Conservation (phyloP, 768 basidiomycete species). For the Collybiopsis luxurians region DNA sequence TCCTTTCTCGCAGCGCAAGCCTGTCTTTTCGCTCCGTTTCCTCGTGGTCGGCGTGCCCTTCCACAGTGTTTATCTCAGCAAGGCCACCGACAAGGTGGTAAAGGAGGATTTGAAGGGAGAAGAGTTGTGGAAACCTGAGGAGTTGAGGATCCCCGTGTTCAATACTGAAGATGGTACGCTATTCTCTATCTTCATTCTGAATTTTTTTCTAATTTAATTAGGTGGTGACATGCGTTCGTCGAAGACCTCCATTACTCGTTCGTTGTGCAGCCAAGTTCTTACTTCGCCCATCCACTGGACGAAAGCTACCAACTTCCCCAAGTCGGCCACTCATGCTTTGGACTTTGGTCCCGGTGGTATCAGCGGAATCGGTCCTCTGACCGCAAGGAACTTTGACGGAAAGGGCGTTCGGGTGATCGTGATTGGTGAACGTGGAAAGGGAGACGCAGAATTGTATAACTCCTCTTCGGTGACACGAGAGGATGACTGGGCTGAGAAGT, state of each 20-base stretch:
- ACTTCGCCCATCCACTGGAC: conserved; percentile 91
- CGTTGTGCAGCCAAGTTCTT: conserved; percentile 93
- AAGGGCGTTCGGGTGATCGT: conserved; percentile 90
- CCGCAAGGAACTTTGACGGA: conserved; percentile 88
- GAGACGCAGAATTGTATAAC: conserved; percentile 83
- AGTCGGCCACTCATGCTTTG: conserved; percentile 88
- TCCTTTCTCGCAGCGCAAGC: conserved; percentile 93
- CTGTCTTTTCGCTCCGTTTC: conserved; percentile 90
- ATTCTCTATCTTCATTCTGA: conserved; percentile 6
- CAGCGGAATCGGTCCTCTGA: conserved; percentile 90
- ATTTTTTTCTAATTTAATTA: conserved; percentile 25
- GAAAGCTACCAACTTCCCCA: conserved; percentile 86
- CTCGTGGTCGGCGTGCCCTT: conserved; percentile 95
- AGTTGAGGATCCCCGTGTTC: conserved; percentile 82
- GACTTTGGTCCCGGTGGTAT: conserved; percentile 97
- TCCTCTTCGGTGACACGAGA: conserved; percentile 66
- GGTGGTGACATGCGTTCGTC: conserved; percentile 80
- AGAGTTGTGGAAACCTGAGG: conserved; percentile 70
- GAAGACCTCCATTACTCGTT: conserved; percentile 74
- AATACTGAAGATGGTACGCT: conserved; percentile 88
- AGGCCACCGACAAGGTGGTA: conserved; percentile 72
- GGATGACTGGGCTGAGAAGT: conserved; percentile 91
- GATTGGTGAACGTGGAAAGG: conserved; percentile 87
- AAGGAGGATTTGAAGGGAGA: conserved; percentile 73
- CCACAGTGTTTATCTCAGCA: conserved; percentile 83